These are phyloP conservation scores for Debaryomyces maramus DNA, from an alignment of 805 yeast species.

Conservation along the genomic window DNA sequence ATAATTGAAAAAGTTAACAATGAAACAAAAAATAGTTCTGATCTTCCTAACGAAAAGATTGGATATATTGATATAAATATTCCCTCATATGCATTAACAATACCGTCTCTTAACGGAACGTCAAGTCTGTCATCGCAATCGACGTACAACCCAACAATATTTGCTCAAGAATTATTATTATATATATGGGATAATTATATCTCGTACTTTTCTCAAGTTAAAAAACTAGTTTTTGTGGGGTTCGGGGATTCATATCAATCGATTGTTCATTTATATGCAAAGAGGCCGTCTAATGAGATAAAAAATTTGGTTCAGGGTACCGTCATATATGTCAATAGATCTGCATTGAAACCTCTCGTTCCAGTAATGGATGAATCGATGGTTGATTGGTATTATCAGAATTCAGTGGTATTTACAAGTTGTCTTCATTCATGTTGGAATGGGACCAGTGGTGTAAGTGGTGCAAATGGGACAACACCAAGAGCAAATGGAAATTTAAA, in stretches of 20 bases:
- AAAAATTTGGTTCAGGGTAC: conserved; percentile 66
- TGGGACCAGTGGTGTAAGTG: conserved; percentile 32
- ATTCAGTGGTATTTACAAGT: conserved; percentile 80
- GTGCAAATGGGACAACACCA: conserved; percentile 6
- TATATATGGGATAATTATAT: conserved; percentile 91
- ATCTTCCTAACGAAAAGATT: conserved; percentile 28
- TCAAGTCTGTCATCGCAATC: conserved; percentile 28
- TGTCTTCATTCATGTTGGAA: conserved; percentile 82
- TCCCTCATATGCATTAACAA: conserved; percentile 54
- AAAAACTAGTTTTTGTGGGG: conserved; percentile 77
- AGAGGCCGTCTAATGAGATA: conserved; percentile 58
- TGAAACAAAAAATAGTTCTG: conserved; percentile 27
- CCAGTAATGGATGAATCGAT: conserved; percentile 87
- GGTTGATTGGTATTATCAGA: conserved; percentile 88
- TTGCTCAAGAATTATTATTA: conserved; percentile 73
- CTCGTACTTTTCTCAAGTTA: conserved; percentile 63
- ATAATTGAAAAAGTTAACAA: conserved; percentile 56
- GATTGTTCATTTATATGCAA: conserved; percentile 83
- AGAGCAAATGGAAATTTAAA: conserved; percentile 15
- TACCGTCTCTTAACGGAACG: conserved; percentile 12
- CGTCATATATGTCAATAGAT: conserved; percentile 66
- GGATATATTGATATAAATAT: conserved; percentile 85
- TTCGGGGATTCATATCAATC: conserved; percentile 89
- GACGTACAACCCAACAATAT: conserved; percentile 57
- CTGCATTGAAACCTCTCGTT: conserved; percentile 72